Conservation (phyloP, 768 basidiomycete genomes). For the Mycena albidolilacea region DNA sequence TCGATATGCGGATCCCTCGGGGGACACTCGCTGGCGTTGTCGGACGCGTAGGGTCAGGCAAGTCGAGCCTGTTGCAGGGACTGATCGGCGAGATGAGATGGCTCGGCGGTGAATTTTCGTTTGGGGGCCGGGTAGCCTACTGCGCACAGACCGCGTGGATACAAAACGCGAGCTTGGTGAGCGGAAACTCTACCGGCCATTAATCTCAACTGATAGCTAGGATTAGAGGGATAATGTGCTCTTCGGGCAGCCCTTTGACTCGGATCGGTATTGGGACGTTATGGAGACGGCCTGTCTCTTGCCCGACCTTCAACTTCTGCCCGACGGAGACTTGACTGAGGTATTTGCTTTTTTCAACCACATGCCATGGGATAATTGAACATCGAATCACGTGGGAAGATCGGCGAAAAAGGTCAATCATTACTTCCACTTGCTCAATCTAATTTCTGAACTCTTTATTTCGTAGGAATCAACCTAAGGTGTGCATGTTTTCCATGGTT, state of each 20-base stretch:
- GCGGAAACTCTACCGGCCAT: slow-evolving; percentile 34
- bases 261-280: slow-evolving; percentile 75
- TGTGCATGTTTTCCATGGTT: no score
- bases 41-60: slow-evolving; percentile 79
- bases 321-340: slow-evolving; percentile 82
- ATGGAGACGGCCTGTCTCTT: slow-evolving; percentile 72
- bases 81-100: slow-evolving; percentile 81
- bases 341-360: slow-evolving; percentile 48
- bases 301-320: slow-evolving; percentile 74
- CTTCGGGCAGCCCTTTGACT: slow-evolving; percentile 77
- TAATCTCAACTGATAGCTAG: background rate
- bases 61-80: slow-evolving; percentile 73
- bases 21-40: slow-evolving; percentile 75
- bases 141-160: slow-evolving; percentile 86
- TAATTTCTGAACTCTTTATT: background rate
- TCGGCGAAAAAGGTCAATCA: slow-evolving; percentile 70
- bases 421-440: background rate
- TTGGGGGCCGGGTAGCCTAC: slow-evolving; percentile 78
- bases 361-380: slow-evolving; percentile 41
- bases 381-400: slow-evolving; percentile 47
- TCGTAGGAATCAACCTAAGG: slow-evolving; percentile 62
- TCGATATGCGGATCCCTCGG: slow-evolving; percentile 69
- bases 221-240: slow-evolving; percentile 74
- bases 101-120: slow-evolving; percentile 64
- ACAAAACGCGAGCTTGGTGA: slow-evolving; percentile 74